Evolutionary conservation across 2,329 filamentous ascomycete genomes (phyloP), one percentile per base, ranked within the genome.

Genomic region (Myriosclerotinia duriaeana): DNA sequence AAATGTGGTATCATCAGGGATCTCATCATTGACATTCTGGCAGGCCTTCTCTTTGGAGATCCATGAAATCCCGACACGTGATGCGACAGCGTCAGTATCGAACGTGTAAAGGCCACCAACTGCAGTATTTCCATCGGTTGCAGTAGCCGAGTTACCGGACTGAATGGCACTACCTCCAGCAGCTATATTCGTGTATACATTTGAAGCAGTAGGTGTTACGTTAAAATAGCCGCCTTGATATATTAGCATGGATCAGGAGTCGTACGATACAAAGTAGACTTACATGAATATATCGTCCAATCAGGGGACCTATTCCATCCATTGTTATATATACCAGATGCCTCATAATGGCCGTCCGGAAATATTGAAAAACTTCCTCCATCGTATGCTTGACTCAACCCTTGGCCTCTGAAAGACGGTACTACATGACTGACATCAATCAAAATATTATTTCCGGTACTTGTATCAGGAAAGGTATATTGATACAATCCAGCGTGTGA

Each of bases 231-330:
- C 71, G 58, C 72, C 72, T 73, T 15, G 1, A 62, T 38, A 55
- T 3, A 46, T 68, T 14, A 69, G 67, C 26, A 17, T 30, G 44
- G 15, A 56, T n/a, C n/a, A 44, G 42, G 12, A 30, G 20, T 42
- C 20, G 50, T 61, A 77, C 72, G 34, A 53, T n/a, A 30, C 34
- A 66, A 30, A 71, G 22, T 77, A 79, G 11, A 80, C 69, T 60
- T 87, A 73, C 88, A 89, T 75, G 86, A 87, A 72, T 84, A 85
- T 15, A 88, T 84, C 0, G 80, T 84, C 85, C 85, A 90, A 56
- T 85, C 77, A 0, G 83, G 85, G 1, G 86, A 81, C 46, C 82
- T 78, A 67, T 89, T 90, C 87, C 87, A 89, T 30, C 87, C 86
- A 72, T 87, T 88, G 65, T 89, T 81, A 22, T 67, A 67, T 22